phyloP scores from a whole-genome alignment of 2,329 filamentous ascomycete species.

The Boeremia lycopersici region DNA sequence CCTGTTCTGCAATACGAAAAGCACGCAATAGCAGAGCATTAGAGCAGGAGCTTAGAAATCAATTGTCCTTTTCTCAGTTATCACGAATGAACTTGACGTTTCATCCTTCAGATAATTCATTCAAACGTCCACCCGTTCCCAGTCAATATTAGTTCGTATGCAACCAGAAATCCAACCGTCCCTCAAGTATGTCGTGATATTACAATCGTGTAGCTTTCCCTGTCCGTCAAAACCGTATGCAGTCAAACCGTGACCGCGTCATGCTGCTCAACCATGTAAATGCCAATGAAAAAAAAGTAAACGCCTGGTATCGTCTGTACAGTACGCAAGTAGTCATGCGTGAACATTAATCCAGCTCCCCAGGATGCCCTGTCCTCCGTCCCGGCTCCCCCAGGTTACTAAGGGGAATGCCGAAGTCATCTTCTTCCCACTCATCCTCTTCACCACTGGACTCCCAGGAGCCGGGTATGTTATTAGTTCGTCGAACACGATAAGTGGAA shows the following conservation, averaged over 20 bases:
- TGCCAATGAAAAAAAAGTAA: constrained; percentile 24
- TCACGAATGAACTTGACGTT: no score
- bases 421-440: constrained; percentile 59
- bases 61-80: no score
- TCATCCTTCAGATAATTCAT: background rate
- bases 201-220: constrained; percentile 26
- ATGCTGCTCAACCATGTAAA: constrained; percentile 30
- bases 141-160: constrained; percentile 1
- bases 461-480: constrained; percentile 49
- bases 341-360: constrained; percentile 35
- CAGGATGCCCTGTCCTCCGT: constrained; percentile 30
- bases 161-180: background rate
- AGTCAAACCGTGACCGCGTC: constrained; percentile 14
- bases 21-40: no score
- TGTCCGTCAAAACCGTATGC: constrained; percentile 22
- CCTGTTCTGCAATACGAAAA: no score
- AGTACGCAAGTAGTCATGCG: constrained; percentile 20
- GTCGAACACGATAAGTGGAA: constrained; percentile 41
- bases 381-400: constrained; percentile 33
- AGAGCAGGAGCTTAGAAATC: no score
- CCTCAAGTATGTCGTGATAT: constrained; percentile 12
- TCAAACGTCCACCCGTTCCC: background rate
- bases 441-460: constrained; percentile 67
- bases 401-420: constrained; percentile 62
- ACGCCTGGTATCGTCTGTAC: constrained; percentile 27